These are phyloP conservation scores for Diaporthe nobilis DNA, from an alignment of 2,329 filamentous ascomycete species.

Conservation along the genomic window DNA sequence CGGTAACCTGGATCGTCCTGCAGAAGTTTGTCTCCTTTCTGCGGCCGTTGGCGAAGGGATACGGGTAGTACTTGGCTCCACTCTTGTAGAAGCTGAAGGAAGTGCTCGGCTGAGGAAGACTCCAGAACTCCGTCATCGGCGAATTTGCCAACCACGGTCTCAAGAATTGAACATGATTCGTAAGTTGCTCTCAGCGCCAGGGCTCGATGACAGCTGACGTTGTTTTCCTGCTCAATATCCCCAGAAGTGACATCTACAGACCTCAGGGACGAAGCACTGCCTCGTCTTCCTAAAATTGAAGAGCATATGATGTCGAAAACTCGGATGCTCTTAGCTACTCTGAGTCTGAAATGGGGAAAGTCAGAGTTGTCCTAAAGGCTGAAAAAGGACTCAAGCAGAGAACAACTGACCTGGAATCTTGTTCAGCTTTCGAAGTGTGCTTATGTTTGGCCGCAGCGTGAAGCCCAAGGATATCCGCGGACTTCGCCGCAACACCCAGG, in stretches of 20 bases:
- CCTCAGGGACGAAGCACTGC: constrained; percentile 29
- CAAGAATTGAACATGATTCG: constrained; percentile 38
- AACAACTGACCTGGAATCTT: constrained; percentile 2
- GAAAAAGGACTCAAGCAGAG: rapidly evolving
- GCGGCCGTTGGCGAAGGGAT: constrained; percentile 33
- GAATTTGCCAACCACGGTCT: constrained; percentile 31
- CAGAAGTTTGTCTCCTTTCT: neutral
- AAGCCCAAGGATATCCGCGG: constrained; percentile 70
- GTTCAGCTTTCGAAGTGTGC: constrained; percentile 31
- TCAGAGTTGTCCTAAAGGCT: neutral
- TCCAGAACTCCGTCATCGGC: constrained; percentile 32
- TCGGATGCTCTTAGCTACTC: constrained; percentile 36
- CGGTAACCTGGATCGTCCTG: constrained; percentile 12
- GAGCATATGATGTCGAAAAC: constrained; percentile 38
- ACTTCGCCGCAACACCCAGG: constrained; percentile 69
- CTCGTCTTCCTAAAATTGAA: constrained; percentile 34
- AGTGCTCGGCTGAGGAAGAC: constrained; percentile 31
- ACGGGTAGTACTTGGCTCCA: constrained; percentile 36
- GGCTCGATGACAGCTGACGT: neutral
- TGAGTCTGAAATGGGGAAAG: neutral
- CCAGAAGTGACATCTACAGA: constrained; percentile 28
- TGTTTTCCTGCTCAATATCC: constrained; percentile 9
- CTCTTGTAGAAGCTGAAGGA: constrained; percentile 32
- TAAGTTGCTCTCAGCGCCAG: constrained; percentile 34
- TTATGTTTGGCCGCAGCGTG: constrained; percentile 57